Base-by-base conservation (phyloP, 2,329 filamentous ascomycete genomes). In the Monosporascus sp. region DNA sequence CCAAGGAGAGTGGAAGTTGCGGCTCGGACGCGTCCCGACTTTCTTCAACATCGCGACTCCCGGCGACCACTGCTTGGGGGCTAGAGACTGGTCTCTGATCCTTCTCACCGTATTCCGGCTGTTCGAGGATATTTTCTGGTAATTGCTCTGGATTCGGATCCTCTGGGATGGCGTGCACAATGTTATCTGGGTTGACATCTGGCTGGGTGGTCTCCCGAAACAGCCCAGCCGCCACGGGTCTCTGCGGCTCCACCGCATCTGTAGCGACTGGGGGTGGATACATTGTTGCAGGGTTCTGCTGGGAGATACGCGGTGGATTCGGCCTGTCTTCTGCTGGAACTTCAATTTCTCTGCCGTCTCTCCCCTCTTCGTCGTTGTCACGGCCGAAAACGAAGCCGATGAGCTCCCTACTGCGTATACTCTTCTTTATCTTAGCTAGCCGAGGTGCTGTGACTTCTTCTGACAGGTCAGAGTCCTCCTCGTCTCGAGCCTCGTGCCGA, bases 361-460 rank as follows among this genome's bases (percentile, higher is more conserved):
- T 11, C 11, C 5, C 31, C 14, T 45, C 48, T 5, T 52, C 49
- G 27, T 57, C 53, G 19, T 37, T 47, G 49, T 64, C 61, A 43
- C 67, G 65, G 14, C 65, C 61, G 52, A 64, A 66, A 34, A 61
- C 40, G 22, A 68, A 56, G 9, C 66, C 67, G 36, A 69, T 69
- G 6, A 69, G 52, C 41, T 69, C 67, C 45, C 57, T 67, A 37
- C 65, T 69, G 36, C 64, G 63, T 43, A 69, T 60, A 48, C 61
- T 61, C 50, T 59, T 69, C 38, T 61, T 58, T 5, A 69, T 50
- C 19, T 56, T 59, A 41, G 60, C 65, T 47, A 69, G 55, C 22
- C 66, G 64, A 51, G 66, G 66, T 26, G 63, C 51, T n/a, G 61
- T 61, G 36, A 49, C 47, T 14, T 54, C 56, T 5, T 60, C 56